Conservation (phyloP, 78 protist species). For the Mastigamoeba balamuthi region DNA sequence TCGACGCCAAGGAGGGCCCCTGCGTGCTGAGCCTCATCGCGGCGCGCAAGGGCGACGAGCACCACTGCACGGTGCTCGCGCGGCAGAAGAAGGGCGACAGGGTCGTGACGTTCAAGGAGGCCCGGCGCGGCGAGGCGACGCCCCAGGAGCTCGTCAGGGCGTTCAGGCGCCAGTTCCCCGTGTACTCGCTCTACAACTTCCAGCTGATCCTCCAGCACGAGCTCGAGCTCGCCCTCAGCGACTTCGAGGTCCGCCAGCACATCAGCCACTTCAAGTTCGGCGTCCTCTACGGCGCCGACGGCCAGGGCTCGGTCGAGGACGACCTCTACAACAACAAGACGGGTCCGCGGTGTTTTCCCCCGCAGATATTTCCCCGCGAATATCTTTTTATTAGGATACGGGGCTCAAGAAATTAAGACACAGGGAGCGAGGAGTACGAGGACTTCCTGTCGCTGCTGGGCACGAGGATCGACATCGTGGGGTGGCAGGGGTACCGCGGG, state of each 20-base stretch:
- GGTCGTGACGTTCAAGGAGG: neutral
- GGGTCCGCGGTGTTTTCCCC: neutral
- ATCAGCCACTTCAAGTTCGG: slow-evolving; percentile 50
- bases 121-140: neutral
- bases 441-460: slow-evolving; percentile 41
- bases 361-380: too few relatives aligned
- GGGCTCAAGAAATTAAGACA: neutral
- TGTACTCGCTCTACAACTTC: neutral
- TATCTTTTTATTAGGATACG: neutral
- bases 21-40: neutral
- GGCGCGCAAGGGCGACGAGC: neutral
- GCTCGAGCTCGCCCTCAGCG: neutral
- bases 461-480: slow-evolving; percentile 19
- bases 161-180: neutral
- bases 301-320: slow-evolving; percentile 29
- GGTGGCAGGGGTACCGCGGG: slow-evolving; percentile 52
- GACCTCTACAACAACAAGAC: slow-evolving; percentile 33
- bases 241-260: neutral
- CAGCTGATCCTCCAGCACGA: neutral
- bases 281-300: slow-evolving; percentile 26
- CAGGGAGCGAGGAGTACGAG: slow-evolving; percentile 1
- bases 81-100: neutral
- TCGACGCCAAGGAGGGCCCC: neutral
- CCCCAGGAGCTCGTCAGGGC: neutral
- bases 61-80: neutral